These are phyloP conservation scores for Vicia faba DNA, from an alignment of 306 rosid species.

Conservation along the genomic window DNA sequence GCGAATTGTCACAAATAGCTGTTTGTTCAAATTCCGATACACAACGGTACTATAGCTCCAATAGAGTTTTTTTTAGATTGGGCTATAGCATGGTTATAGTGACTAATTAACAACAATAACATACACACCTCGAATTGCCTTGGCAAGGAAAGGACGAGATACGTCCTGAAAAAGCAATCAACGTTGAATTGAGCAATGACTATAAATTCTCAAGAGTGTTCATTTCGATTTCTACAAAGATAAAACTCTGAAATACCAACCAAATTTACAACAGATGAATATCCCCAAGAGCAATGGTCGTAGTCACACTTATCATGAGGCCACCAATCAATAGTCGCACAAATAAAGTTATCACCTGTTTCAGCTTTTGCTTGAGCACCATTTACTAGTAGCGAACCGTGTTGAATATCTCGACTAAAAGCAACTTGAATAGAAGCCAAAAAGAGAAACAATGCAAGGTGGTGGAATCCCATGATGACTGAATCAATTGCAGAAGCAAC, in stretches of 20 bases:
- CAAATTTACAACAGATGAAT: constrained; percentile 74
- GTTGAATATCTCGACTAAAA: constrained; percentile 59
- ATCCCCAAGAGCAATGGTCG: constrained; percentile 88
- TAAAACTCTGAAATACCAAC: constrained; percentile 46
- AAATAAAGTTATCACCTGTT: constrained; percentile 67
- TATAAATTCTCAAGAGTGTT: constrained; percentile 23
- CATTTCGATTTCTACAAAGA: constrained; percentile 26
- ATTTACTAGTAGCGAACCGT: constrained; percentile 58
- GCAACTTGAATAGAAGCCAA: constrained; percentile 56
- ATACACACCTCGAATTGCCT: constrained; percentile 77
- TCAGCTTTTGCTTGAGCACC: constrained; percentile 59
- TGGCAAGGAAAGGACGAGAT: constrained; percentile 80
- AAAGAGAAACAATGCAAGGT: constrained; percentile 54
- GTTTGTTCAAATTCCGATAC: neutral
- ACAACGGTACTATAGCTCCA: neutral
- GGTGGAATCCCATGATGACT: constrained; percentile 49
- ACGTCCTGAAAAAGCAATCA: constrained; percentile 73
- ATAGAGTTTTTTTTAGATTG: neutral
- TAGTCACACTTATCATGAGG: constrained; percentile 86
- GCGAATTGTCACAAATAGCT: neutral
- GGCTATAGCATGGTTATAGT: neutral
- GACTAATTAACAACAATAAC: neutral
- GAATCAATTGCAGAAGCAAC: constrained; percentile 40
- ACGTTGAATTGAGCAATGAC: constrained; percentile 38
- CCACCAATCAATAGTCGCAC: constrained; percentile 99